Percentiles rank a stretch among this genome's conserved stretches.
Conservation (phyloP, 768 basidiomycete genomes). For the Leccinum aurantiacum region DNA sequence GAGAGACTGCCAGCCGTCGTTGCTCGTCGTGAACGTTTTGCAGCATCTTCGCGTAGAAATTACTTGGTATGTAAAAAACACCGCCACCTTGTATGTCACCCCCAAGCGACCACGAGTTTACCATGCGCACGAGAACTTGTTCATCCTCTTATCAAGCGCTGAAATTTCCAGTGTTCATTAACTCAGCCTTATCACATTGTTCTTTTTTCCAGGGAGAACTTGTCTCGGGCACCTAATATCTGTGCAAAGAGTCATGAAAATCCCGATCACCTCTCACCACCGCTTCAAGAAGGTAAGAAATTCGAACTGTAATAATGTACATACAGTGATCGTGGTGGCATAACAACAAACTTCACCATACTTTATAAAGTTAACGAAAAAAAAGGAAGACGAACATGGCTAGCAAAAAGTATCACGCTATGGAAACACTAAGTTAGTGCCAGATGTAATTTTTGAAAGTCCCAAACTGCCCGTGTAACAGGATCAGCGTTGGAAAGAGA, state of each 20-base stretch:
- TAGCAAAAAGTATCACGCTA: constrained; percentile 6
- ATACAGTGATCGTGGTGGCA: background rate
- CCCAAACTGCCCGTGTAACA: background rate
- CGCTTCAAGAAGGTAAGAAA: background rate
- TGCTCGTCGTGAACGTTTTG: background rate
- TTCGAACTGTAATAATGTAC: constrained; percentile 3
- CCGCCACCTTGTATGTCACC: background rate
- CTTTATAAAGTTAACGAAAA: constrained; percentile 19
- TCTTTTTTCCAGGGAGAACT: background rate
- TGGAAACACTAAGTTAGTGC: constrained; percentile 1
- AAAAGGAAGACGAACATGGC: constrained; percentile 1
- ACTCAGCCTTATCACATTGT: background rate
- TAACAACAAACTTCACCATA: constrained; percentile 4
- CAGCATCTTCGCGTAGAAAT: background rate
- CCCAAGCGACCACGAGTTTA: background rate
- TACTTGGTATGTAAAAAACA: background rate
- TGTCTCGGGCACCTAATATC: background rate
- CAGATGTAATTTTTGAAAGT: constrained; percentile 16
- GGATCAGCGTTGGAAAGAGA: background rate
- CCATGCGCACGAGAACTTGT: background rate
- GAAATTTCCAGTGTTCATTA: background rate
- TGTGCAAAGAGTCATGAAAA: background rate
- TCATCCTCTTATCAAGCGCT: background rate
- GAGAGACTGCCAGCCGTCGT: background rate
- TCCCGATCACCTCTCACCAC: background rate